Conservation (phyloP, 2,329 filamentous ascomycete genomes). For the Gaeumannomyces sp. region DNA sequence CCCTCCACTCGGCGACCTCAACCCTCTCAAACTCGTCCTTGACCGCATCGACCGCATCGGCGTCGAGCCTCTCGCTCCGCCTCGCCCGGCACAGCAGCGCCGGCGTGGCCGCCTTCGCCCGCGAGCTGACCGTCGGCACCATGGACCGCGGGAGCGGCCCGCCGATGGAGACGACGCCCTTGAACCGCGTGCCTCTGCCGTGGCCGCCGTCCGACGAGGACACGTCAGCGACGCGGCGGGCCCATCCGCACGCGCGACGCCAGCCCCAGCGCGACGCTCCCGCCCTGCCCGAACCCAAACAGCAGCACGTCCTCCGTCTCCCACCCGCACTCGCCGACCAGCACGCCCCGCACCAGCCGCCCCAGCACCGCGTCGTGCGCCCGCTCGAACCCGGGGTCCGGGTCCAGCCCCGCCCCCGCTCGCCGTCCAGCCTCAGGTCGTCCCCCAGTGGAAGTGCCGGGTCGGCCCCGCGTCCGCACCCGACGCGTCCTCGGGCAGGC, state of each 20-base stretch:
- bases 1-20: slow-evolving; percentile 60
- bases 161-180: slow-evolving; percentile 46
- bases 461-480: slow-evolving; percentile 17
- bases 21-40: slow-evolving; percentile 62
- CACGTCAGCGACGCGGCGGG: slow-evolving; percentile 26
- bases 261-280: slow-evolving; percentile 52
- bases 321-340: slow-evolving; percentile 55
- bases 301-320: slow-evolving; percentile 52
- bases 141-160: slow-evolving; percentile 49
- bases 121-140: slow-evolving; percentile 36
- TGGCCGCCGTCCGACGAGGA: too few relatives aligned
- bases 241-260: slow-evolving; percentile 37
- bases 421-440: slow-evolving; percentile 51
- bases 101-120: slow-evolving; percentile 55
- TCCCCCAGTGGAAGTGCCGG: slow-evolving; percentile 60
- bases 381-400: slow-evolving; percentile 54
- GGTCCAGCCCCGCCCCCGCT: slow-evolving; percentile 46
- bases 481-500: slow-evolving; percentile 20
- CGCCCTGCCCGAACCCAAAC: slow-evolving; percentile 64
- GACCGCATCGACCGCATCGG: slow-evolving; percentile 56
- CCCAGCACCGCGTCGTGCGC: slow-evolving; percentile 40
- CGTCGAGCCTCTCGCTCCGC: slow-evolving; percentile 41
- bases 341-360: slow-evolving; percentile 42
- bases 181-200: slow-evolving; percentile 24
- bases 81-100: slow-evolving; percentile 55